Percentiles rank a stretch among this genome's conserved stretches.
These are phyloP conservation scores for Ophiostoma triangulosporum DNA, from an alignment of 2,329 filamentous ascomycete genomes.

Conservation along the genomic window DNA sequence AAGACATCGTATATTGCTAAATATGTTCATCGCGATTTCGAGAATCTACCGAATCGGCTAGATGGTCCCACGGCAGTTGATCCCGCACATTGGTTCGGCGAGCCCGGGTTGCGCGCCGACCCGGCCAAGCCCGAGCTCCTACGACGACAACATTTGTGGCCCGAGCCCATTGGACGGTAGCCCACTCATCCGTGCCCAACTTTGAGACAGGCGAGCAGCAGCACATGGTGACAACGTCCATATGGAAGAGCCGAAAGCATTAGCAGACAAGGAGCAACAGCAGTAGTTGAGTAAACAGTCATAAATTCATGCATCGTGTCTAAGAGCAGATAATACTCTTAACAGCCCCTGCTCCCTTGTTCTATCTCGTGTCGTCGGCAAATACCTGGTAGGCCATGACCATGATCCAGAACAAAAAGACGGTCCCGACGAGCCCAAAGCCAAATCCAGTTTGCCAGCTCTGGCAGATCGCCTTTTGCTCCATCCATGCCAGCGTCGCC, in stretches of 20 bases:
- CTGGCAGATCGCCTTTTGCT: constrained; percentile 51
- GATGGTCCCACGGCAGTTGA: constrained; percentile 43
- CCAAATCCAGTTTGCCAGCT: constrained; percentile 53
- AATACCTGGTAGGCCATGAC: constrained; percentile 55
- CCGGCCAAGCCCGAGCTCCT: constrained; percentile 48
- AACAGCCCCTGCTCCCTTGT: no score
- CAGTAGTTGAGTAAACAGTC: background rate
- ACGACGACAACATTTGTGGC: constrained; percentile 31
- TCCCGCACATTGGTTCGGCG: constrained; percentile 47
- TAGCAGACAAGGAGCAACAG: background rate
- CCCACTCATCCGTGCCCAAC: constrained; percentile 15
- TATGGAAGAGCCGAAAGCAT: constrained; percentile 1
- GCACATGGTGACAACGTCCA: constrained; percentile 17
- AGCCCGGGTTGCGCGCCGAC: constrained; percentile 57
- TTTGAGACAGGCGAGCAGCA: constrained; percentile 11
- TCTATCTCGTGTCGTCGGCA: constrained; percentile 19
- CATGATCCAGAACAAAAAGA: constrained; percentile 56
- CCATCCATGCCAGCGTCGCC: constrained; percentile 47
- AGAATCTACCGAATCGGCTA: constrained; percentile 52
- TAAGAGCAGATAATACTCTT: no score
- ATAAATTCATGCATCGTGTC: no score
- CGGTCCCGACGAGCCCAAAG: constrained; percentile 43
- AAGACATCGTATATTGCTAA: no score
- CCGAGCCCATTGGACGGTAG: constrained; percentile 18
- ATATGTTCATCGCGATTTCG: constrained; percentile 9